These are phyloP conservation scores for Cyclocybe cylindracea DNA, from an alignment of 768 basidiomycete genomes.

Conservation along the genomic window DNA sequence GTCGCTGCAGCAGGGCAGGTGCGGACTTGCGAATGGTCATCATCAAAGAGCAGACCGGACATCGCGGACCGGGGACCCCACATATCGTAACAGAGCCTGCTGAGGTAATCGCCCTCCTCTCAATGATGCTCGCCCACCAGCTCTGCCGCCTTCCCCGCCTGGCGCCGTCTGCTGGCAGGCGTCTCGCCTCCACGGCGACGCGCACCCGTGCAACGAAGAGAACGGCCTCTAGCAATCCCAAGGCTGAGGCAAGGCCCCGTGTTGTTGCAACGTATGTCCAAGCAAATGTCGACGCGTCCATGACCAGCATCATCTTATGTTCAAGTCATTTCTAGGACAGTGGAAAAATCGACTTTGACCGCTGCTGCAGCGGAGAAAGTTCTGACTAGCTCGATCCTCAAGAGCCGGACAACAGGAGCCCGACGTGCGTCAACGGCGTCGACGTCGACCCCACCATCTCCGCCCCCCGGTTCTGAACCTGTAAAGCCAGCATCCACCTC, in stretches of 20 bases:
- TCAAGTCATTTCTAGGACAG: neutral
- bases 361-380: no score
- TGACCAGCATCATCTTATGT: neutral
- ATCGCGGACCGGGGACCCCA: neutral
- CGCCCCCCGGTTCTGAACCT: no score
- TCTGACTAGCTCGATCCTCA: conserved; percentile 18
- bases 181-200: conserved; percentile 8
- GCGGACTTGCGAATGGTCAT: conserved; percentile 20
- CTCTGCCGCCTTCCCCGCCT: conserved; percentile 22
- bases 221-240: conserved; percentile 48
- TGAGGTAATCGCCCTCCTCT: neutral
- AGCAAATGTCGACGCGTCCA: no score
- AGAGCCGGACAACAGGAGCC: conserved; percentile 6
- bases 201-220: conserved; percentile 51
- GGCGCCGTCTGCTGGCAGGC: conserved; percentile 13
- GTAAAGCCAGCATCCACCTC: conserved; percentile 25
- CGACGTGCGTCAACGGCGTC: conserved; percentile 1
- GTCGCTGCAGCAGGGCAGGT: conserved; percentile 28
- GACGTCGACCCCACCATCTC: conserved; percentile 12
- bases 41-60: conserved; percentile 2
- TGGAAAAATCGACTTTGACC: no score
- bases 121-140: conserved; percentile 19
- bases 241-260: conserved; percentile 53
- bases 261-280: conserved; percentile 56
- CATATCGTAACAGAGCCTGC: neutral